Percentiles rank a stretch among this genome's conserved stretches.
phyloP scores from a whole-genome alignment of 192 early-diverging fungal species.

The Coemansia sp. region DNA sequence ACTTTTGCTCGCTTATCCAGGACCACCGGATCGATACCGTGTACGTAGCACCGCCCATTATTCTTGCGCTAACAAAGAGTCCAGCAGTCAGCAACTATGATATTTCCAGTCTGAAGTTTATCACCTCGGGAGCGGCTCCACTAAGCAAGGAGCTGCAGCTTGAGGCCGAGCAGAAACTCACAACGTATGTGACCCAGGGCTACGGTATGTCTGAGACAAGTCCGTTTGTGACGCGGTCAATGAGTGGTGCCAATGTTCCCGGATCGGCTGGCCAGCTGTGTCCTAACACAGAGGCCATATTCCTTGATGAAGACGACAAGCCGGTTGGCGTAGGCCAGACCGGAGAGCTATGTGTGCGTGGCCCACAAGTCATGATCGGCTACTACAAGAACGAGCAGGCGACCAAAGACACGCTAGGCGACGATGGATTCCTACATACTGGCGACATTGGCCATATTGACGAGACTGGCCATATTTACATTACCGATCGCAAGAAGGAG shows the following conservation, averaged over 20 bases:
- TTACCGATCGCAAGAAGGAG: constrained; percentile 83
- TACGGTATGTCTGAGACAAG: constrained; percentile 70
- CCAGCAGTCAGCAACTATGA: constrained; percentile 75
- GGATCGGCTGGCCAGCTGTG: constrained; percentile 73
- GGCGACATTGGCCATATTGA: constrained; percentile 80
- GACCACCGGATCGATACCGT: constrained; percentile 68
- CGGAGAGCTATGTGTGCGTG: constrained; percentile 85
- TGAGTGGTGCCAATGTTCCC: constrained; percentile 13
- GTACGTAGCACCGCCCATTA: constrained; percentile 65
- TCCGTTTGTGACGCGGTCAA: constrained; percentile 35
- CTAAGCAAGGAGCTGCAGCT: constrained; percentile 65
- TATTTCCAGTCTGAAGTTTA: constrained; percentile 60
- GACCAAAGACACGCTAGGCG: constrained; percentile 67
- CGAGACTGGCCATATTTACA: constrained; percentile 59
- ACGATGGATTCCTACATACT: constrained; percentile 80
- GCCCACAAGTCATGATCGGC: constrained; percentile 85
- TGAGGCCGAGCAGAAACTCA: constrained; percentile 52
- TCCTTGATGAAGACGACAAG: constrained; percentile 73
- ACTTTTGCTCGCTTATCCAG: constrained; percentile 65
- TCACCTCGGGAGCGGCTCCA: constrained; percentile 82
- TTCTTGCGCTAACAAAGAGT: constrained; percentile 72
- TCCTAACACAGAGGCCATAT: constrained; percentile 68
- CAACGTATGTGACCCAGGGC: constrained; percentile 55
- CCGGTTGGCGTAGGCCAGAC: constrained; percentile 60
- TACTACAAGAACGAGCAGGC: constrained; percentile 82